A percentile compares a stretch with the other conserved stretches of the same genome.
phyloP scores from a whole-genome alignment of 2,329 filamentous ascomycete genomes.

The Penicillium corylophilum region DNA sequence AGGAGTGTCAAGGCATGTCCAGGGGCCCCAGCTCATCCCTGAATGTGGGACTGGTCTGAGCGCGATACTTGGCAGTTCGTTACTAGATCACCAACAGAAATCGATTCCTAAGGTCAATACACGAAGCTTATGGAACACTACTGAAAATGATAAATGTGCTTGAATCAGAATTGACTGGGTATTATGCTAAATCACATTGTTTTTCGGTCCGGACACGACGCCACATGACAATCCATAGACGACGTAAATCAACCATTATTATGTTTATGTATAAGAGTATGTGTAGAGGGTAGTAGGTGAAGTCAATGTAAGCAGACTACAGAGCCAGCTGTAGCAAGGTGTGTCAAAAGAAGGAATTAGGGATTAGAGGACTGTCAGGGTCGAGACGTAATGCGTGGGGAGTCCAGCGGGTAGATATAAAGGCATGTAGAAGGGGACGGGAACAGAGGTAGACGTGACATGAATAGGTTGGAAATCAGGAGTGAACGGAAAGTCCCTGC shows the following conservation, averaged over 20 bases:
- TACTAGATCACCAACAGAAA: background rate
- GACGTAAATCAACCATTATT: constrained; percentile 21
- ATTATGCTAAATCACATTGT: constrained; percentile 26
- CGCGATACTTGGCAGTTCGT: constrained; percentile 8
- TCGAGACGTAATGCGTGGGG: constrained; percentile 1
- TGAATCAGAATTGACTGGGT: constrained; percentile 17
- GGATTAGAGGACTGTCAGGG: constrained; percentile 6
- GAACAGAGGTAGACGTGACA: background rate
- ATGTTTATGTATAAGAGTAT: constrained; percentile 15
- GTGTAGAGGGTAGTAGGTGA: constrained; percentile 1
- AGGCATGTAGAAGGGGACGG: background rate
- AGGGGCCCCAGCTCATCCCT: background rate
- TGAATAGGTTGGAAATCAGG: constrained; percentile 7
- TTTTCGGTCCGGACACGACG: constrained; percentile 17
- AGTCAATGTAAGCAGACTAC: background rate
- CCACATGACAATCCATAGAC: constrained; percentile 21
- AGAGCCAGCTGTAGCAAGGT: constrained; percentile 10
- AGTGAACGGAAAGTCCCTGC: constrained; percentile 19
- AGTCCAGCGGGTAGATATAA: background rate
- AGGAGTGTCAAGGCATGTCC: background rate
- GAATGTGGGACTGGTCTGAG: constrained; percentile 11
- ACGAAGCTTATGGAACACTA: background rate
- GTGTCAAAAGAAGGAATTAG: constrained; percentile 4
- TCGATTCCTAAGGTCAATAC: background rate
- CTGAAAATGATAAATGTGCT: background rate